Evolutionary conservation across 352 stramenopile species (phyloP).

Genomic region (Pseudoperonospora humuli): DNA sequence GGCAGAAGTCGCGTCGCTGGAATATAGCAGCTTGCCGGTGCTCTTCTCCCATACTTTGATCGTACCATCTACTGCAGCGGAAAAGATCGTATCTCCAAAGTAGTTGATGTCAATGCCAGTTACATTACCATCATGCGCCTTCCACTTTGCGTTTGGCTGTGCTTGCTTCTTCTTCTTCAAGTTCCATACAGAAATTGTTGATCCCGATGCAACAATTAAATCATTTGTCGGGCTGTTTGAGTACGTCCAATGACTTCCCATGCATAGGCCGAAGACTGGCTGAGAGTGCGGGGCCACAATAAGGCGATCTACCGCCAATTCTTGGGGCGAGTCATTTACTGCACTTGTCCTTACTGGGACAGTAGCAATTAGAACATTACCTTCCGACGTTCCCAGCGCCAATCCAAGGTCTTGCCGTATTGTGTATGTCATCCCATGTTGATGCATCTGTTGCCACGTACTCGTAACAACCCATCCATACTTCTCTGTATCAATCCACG

Average conservation of each 20-base stretch:
- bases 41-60: constrained; percentile 58
- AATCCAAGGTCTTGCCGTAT: constrained; percentile 25
- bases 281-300: constrained; percentile 50
- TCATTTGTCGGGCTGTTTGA: constrained; percentile 43
- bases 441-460: constrained; percentile 62
- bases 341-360: constrained; percentile 26
- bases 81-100: constrained; percentile 59
- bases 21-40: constrained; percentile 22
- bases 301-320: constrained; percentile 33
- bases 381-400: constrained; percentile 50
- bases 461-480: constrained; percentile 63
- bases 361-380: constrained; percentile 43
- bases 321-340: constrained; percentile 7
- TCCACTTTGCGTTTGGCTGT: constrained; percentile 33
- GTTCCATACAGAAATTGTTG: constrained; percentile 66
- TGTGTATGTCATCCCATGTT: constrained; percentile 10
- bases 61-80: constrained; percentile 48
- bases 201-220: constrained; percentile 53
- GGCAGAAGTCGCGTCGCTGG: constrained; percentile 7
- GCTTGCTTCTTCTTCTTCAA: constrained; percentile 41
- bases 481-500: constrained; percentile 61
- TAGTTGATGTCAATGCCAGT: constrained; percentile 51
- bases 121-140: constrained; percentile 63
- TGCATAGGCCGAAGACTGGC: constrained; percentile 48
- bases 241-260: constrained; percentile 45